Conservation (phyloP, 441 rosid genomes). For the Adansonia rubrostipa region DNA sequence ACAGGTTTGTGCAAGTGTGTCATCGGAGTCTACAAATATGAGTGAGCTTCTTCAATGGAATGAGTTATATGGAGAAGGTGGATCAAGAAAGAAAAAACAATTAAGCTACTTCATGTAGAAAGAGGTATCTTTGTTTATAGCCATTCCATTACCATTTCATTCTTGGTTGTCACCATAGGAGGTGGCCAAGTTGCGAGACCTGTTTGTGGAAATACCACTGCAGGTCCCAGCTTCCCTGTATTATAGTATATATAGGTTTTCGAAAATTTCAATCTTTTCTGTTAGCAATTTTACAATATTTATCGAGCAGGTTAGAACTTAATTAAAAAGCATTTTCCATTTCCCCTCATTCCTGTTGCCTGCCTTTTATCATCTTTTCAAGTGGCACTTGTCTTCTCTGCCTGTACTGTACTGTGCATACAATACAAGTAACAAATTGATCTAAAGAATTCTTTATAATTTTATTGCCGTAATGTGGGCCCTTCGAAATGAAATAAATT, state of each 20-base stretch:
- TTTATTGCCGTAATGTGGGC: neutral
- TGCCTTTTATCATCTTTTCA: neutral
- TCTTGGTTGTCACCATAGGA: constrained; percentile 22
- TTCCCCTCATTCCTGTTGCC: neutral
- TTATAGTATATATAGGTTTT: constrained; percentile 41
- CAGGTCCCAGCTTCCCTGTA: constrained; percentile 40
- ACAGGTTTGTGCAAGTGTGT: constrained; percentile 97
- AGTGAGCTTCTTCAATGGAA: constrained; percentile 96
- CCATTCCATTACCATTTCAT: constrained; percentile 34
- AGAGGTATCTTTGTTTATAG: constrained; percentile 41
- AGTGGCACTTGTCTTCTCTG: neutral
- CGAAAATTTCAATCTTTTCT: neutral
- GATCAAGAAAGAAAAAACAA: constrained; percentile 86
- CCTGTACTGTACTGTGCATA: neutral
- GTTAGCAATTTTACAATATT: constrained; percentile 27
- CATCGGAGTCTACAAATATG: constrained; percentile 91
- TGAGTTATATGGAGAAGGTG: constrained; percentile 97
- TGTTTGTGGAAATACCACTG: constrained; percentile 32
- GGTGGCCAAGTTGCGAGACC: constrained; percentile 33
- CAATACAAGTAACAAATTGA: neutral
- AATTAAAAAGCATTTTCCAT: neutral
- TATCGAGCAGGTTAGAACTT: constrained; percentile 28
- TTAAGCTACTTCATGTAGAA: constrained; percentile 97
- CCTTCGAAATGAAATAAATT: neutral
- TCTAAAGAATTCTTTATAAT: constrained; percentile 7